Evolutionary conservation across 1,139 yeast genomes (phyloP).

Genomic region (Blastobotrys malaysiensis): DNA sequence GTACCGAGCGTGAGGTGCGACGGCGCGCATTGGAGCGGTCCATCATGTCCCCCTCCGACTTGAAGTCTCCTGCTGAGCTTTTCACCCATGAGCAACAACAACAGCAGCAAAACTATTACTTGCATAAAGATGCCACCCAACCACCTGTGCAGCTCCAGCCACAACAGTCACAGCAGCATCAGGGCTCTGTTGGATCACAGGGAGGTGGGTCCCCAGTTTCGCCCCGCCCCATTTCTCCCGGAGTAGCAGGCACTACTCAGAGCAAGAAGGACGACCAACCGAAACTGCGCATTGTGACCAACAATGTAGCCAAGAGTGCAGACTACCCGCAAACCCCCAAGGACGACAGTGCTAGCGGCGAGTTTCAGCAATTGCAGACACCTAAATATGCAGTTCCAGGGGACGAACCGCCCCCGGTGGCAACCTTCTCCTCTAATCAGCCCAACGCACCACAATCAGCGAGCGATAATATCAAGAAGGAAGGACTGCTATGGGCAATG

Average conservation of each 20-base stretch:
- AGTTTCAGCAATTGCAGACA: conserved; percentile 1
- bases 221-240: background rate
- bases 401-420: background rate
- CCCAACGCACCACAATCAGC: background rate
- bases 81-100: background rate
- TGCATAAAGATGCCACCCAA: conserved; percentile 1
- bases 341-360: background rate
- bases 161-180: background rate
- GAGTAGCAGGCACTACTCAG: background rate
- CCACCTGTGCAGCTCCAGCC: background rate
- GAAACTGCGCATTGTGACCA: background rate
- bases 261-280: background rate
- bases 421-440: background rate
- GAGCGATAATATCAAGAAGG: conserved; percentile 27
- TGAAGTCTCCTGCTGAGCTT: conserved; percentile 5
- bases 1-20: conserved; percentile 38
- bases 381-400: background rate
- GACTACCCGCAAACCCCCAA: background rate
- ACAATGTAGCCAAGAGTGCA: background rate
- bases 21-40: conserved; percentile 35
- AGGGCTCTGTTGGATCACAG: background rate
- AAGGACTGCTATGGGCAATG: conserved; percentile 59
- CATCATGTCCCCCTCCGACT: conserved; percentile 16
- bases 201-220: background rate
- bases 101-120: background rate